Evolutionary conservation across 257 asterid genomes (phyloP), one percentile per base, ranked within the genome.

Genomic region (Solanum raphanifolium): DNA sequence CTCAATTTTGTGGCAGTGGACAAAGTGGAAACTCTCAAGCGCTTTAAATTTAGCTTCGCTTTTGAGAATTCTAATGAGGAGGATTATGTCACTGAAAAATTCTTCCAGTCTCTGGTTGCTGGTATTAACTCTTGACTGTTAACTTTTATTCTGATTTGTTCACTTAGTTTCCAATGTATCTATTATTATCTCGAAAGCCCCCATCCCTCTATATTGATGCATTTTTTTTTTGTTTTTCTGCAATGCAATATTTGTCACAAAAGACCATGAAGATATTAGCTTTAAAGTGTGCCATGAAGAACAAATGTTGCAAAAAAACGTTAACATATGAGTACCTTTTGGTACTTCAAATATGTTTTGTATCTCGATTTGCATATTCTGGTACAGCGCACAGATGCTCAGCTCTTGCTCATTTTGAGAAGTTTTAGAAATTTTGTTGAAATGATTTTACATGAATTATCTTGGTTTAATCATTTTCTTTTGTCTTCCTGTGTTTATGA

Each of bases 61-160:
- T 97, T 97, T 89, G 99, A 97, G 92, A 97, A 97, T 92, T 97
- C 99, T 66, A 97, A 95, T 41, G 99, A 94, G 91, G 99, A 97
- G 92, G 99, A 97, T 91, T 97, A 97, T 89, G 99, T 97, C 71
- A 97, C 99, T 5, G 99, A 97, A 74, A 97, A 97, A 85, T 97
- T 90, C 90, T 97, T 95, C 91, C 99, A 97, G 93, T 95, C 99
- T 46, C 96, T 97, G 68, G 99, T 97, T 87, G 98, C 99, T 31
- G 99, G 99, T 97, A 97, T 88, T 29, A 29, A 46, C 27, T 46
- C 87, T 46, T 74, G 84, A 39, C 60, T 68, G n/a, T 48, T 72
- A 48, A 72, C 69, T 83, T 84, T 83, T 52, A 31, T 12, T 48
- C 43, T 82, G 69, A 9, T 48, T 31, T 31, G 20, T 18, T 43